Evolutionary conservation across 148 eudicot genomes (phyloP).

Genomic region (Chenopodium quinoa): DNA sequence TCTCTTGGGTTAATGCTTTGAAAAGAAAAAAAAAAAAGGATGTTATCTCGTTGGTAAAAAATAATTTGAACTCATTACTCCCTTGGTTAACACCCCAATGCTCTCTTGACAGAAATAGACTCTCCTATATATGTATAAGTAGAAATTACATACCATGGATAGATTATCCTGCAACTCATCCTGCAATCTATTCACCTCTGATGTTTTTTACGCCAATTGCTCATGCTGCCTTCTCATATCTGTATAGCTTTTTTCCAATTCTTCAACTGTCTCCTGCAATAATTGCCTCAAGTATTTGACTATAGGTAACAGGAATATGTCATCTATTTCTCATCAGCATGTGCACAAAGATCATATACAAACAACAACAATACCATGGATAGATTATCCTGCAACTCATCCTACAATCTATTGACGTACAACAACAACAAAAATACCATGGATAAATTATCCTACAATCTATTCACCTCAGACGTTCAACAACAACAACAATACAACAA

Average conservation of each 20-base stretch:
- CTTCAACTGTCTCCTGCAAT: slow-evolving; percentile 54
- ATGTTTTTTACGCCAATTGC: slow-evolving; percentile 51
- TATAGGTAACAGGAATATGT: neutral
- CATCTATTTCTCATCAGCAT: too few species aligned
- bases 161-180: slow-evolving; percentile 56
- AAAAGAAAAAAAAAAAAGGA: neutral
- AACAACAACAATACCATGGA: too few species aligned
- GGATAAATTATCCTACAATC: too few species aligned
- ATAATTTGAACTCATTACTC: neutral
- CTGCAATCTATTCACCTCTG: slow-evolving; percentile 57
- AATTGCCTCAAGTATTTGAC: neutral
- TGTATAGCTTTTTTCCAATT: slow-evolving; percentile 42
- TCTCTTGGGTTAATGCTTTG: neutral
- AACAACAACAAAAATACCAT: too few species aligned
- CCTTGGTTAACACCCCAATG: neutral
- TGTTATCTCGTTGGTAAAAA: neutral
- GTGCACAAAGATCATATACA: too few species aligned
- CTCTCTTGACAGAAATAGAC: neutral
- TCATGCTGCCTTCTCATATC: slow-evolving; percentile 59
- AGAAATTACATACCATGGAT: slow-evolving; percentile 41
- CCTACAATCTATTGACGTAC: too few species aligned
- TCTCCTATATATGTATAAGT: neutral
- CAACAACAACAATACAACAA: too few species aligned
- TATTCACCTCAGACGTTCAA: too few species aligned
- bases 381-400: too few species aligned